Evolutionary conservation across 345 rosid species (phyloP).

Genomic region (Psidium guajava): DNA sequence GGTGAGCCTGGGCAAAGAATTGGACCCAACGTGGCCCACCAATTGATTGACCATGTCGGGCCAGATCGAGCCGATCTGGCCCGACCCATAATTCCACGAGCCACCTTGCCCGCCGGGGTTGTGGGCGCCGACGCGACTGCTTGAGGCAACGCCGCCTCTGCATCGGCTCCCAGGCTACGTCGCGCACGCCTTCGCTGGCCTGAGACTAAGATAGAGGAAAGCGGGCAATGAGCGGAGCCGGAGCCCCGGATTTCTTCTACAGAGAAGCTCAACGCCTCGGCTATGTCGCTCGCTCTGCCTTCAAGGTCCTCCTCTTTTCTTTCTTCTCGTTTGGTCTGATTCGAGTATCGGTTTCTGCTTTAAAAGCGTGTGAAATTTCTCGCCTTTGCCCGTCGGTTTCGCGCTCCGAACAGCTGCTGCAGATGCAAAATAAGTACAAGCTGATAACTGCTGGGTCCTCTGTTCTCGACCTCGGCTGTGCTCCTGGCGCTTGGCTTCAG

Average conservation of each 20-base stretch:
- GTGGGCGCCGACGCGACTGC: not conserved
- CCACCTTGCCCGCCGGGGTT: not conserved
- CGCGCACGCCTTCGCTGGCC: not conserved
- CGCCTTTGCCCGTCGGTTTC: not conserved
- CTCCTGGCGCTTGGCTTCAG: slow-evolving; percentile 99
- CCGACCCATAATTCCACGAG: not conserved
- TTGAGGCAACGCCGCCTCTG: not conserved
- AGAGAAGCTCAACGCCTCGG: slow-evolving; percentile 98
- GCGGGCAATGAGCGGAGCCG: slow-evolving; percentile 54
- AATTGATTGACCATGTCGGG: not conserved
- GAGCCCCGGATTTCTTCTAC: slow-evolving; percentile 90
- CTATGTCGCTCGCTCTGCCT: slow-evolving; percentile 95
- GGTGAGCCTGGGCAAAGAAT: no score
- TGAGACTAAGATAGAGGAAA: not conserved
- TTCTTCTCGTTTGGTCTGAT: not conserved
- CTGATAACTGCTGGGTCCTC: slow-evolving; percentile 72
- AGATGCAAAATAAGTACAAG: slow-evolving; percentile 78
- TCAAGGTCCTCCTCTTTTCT: slow-evolving; percentile 41
- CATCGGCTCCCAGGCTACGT: not conserved
- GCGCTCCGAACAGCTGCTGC: slow-evolving; percentile 53
- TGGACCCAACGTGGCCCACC: not conserved
- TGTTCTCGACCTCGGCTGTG: slow-evolving; percentile 95
- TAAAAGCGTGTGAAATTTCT: not conserved
- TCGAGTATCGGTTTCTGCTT: not conserved
- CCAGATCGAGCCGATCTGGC: not conserved